phyloP scores from a whole-genome alignment of 805 yeast genomes.

The Cephaloascus albidus region DNA sequence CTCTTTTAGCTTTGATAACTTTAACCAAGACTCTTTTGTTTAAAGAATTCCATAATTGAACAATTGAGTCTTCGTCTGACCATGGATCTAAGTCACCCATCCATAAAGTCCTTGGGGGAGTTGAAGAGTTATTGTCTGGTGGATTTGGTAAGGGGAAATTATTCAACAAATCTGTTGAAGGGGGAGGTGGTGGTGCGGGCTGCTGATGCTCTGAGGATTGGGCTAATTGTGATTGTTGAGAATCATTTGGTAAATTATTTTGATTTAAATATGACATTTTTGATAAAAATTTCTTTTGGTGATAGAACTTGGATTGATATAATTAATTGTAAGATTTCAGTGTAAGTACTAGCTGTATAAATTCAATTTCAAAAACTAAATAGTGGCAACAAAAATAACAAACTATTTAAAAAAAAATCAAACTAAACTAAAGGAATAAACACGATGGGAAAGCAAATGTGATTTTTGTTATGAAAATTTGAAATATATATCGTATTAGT shows the following conservation, averaged over 20 bases:
- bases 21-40: constrained; percentile 55
- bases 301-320: too few relatives aligned
- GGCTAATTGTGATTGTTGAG: neutral
- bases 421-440: too few relatives aligned
- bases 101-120: constrained; percentile 69
- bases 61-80: constrained; percentile 56
- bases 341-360: too few relatives aligned
- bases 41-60: constrained; percentile 50
- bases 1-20: constrained; percentile 45
- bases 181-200: constrained; percentile 1
- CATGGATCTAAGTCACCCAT: constrained; percentile 84
- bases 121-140: constrained; percentile 32
- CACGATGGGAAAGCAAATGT: too few relatives aligned
- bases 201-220: neutral
- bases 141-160: constrained; percentile 38
- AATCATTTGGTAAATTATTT: neutral
- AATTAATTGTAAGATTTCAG: too few relatives aligned
- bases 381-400: too few relatives aligned
- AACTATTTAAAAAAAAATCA: too few relatives aligned
- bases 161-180: constrained; percentile 4
- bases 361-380: too few relatives aligned
- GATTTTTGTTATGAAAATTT: too few relatives aligned
- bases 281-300: too few relatives aligned
- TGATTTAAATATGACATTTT: neutral
- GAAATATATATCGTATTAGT: too few relatives aligned